Conservation (phyloP, 1,284 basidiomycete species). For the Phenoliferia sp. region DNA sequence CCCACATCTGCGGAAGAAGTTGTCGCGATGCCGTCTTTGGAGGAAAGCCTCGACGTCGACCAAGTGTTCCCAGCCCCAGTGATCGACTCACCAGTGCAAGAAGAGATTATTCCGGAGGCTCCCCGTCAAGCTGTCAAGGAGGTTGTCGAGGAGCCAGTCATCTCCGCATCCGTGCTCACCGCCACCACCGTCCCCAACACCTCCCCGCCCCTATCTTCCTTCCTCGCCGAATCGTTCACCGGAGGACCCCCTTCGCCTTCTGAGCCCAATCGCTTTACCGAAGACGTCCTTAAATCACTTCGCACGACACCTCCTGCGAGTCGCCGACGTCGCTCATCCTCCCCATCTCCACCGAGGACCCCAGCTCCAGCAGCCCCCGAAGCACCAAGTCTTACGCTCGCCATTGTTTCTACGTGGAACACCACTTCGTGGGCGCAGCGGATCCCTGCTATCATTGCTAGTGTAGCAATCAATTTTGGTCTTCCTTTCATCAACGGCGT, state of each 20-base stretch:
- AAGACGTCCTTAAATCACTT: background rate
- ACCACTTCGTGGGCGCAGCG: constrained; percentile 55
- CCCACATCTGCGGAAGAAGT: background rate
- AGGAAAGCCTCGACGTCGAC: background rate
- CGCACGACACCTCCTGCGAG: background rate
- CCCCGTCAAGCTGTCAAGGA: background rate
- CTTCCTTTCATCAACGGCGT: constrained; percentile 95
- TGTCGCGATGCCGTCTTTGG: background rate
- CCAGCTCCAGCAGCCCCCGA: constrained; percentile 13
- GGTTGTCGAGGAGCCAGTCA: background rate
- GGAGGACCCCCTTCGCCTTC: constrained; percentile 5
- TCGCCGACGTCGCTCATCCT: constrained; percentile 6
- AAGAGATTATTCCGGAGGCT: background rate
- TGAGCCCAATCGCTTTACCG: background rate
- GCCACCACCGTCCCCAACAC: background rate
- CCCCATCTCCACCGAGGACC: background rate
- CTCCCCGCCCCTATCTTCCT: background rate
- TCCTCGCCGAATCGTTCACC: constrained; percentile 35
- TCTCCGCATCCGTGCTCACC: background rate
- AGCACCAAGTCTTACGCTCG: constrained; percentile 61
- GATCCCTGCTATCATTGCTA: constrained; percentile 67
- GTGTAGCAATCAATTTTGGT: constrained; percentile 83
- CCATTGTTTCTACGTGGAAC: constrained; percentile 67
- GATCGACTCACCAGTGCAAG: too few relatives aligned
- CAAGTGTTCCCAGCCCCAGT: background rate